phyloP scores from a whole-genome alignment of 148 eudicot species.

The Mesembryanthemum crystallinum region DNA sequence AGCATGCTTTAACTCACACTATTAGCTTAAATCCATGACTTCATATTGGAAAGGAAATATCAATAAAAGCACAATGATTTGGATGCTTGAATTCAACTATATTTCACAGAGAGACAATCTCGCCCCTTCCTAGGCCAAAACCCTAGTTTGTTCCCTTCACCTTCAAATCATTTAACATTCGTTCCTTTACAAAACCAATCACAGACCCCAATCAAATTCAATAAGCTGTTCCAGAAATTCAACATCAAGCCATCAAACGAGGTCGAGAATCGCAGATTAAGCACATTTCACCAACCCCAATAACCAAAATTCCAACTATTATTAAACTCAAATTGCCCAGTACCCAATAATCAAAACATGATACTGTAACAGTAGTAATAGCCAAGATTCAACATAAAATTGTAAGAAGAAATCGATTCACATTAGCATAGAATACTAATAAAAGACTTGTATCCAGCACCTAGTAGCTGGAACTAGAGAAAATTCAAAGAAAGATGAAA shows the following conservation, averaged over 20 bases:
- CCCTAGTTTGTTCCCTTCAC: conserved; percentile 7
- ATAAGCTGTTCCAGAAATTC: neutral
- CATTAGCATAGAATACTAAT: neutral
- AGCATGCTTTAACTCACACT: neutral
- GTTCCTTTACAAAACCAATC: neutral
- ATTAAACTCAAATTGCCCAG: neutral
- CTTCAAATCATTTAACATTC: conserved; percentile 2
- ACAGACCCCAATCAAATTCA: neutral
- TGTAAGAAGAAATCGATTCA: neutral
- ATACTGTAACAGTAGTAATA: neutral
- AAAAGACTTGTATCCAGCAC: neutral
- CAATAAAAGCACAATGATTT: neutral
- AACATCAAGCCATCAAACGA: neutral
- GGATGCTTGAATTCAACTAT: neutral
- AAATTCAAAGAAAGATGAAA: neutral
- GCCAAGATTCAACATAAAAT: neutral
- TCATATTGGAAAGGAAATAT: neutral
- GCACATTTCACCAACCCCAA: neutral
- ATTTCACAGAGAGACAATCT: neutral
- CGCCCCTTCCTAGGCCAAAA: neutral
- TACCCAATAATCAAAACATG: conserved; percentile 13
- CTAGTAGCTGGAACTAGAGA: conserved; percentile 2
- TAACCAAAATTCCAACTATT: neutral
- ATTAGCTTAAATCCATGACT: neutral
- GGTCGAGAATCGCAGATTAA: neutral